Percentiles rank a stretch among this genome's conserved stretches.
These are phyloP conservation scores for Sclerotinia spermophila DNA, from an alignment of 2,329 filamentous ascomycete species.

Conservation along the genomic window DNA sequence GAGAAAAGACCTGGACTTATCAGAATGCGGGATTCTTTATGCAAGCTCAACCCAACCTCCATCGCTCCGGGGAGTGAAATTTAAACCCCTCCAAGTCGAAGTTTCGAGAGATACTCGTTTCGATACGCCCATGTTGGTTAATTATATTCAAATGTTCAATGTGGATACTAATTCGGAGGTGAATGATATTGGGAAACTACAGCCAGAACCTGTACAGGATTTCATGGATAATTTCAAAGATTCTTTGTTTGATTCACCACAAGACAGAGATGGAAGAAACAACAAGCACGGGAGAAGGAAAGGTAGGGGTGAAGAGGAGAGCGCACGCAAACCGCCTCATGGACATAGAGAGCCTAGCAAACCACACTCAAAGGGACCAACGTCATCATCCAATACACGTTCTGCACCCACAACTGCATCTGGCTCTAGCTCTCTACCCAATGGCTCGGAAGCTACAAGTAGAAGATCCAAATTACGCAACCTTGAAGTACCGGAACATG, in stretches of 20 bases:
- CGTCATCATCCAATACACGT: not conserved
- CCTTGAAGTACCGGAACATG: not conserved
- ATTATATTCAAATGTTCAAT: not conserved
- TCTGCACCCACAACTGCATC: not conserved
- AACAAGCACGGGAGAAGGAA: not conserved
- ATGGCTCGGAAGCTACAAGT: not conserved
- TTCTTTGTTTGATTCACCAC: not conserved
- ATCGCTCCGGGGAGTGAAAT: not conserved
- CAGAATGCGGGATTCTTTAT: conserved; percentile 2
- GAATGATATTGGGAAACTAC: not conserved
- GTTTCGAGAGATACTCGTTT: not conserved
- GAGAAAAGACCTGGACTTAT: not conserved
- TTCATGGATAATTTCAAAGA: conserved; percentile 5
- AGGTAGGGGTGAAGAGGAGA: not conserved
- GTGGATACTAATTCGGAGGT: conserved; percentile 5
- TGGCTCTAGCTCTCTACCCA: not conserved
- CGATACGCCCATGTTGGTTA: conserved; percentile 2
- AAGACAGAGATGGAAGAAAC: not conserved
- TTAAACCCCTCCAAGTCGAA: not conserved
- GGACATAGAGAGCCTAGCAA: not conserved
- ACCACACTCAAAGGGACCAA: not conserved
- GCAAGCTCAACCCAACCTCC: not conserved
- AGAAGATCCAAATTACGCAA: not conserved
- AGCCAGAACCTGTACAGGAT: not conserved
- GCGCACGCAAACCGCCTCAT: not conserved